These are phyloP conservation scores for Naganishia vishniacii DNA, from an alignment of 768 basidiomycete species.

Conservation along the genomic window DNA sequence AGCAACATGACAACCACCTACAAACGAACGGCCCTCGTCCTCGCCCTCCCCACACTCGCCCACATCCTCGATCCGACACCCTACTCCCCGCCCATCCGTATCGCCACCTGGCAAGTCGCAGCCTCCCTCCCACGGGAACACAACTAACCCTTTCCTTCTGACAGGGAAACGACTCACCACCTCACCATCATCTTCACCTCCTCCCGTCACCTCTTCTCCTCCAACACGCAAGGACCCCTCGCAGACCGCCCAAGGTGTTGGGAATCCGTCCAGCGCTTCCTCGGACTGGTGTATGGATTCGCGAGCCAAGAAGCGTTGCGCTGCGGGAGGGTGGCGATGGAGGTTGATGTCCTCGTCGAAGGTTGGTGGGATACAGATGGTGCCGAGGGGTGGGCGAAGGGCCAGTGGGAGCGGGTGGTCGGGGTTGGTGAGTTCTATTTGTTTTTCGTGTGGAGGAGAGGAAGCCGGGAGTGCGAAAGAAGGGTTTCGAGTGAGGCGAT, in stretches of 20 bases:
- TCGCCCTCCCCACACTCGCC: conserved; percentile 35
- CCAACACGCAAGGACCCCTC: conserved; percentile 13
- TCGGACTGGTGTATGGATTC: conserved; percentile 79
- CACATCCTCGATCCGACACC: conserved; percentile 22
- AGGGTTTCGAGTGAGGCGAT: too few relatives aligned
- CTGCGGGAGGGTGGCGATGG: conserved; percentile 64
- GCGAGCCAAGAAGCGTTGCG: conserved; percentile 70
- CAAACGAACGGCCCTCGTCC: conserved; percentile 25
- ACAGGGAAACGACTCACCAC: conserved; percentile 8
- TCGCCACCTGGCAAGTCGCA: conserved; percentile 14
- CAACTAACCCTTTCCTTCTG: too few relatives aligned
- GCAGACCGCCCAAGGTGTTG: conserved; percentile 48
- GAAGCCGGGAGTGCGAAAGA: neutral
- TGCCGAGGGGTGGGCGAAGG: conserved; percentile 32
- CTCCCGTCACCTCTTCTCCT: conserved; percentile 2
- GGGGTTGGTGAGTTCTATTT: conserved; percentile 43
- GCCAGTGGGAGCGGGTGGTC: conserved; percentile 46
- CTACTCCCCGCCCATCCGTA: conserved; percentile 28
- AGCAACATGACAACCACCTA: neutral
- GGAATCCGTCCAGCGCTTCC: conserved; percentile 65
- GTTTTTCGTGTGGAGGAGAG: conserved; percentile 25
- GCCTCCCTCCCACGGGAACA: too few relatives aligned
- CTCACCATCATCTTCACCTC: conserved; percentile 29
- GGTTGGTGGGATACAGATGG: conserved; percentile 53
- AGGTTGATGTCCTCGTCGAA: conserved; percentile 69